Evolutionary conservation across 192 early-diverging fungal genomes (phyloP), one percentile per base, ranked within the genome.

Genomic region (Pilaira anomala): DNA sequence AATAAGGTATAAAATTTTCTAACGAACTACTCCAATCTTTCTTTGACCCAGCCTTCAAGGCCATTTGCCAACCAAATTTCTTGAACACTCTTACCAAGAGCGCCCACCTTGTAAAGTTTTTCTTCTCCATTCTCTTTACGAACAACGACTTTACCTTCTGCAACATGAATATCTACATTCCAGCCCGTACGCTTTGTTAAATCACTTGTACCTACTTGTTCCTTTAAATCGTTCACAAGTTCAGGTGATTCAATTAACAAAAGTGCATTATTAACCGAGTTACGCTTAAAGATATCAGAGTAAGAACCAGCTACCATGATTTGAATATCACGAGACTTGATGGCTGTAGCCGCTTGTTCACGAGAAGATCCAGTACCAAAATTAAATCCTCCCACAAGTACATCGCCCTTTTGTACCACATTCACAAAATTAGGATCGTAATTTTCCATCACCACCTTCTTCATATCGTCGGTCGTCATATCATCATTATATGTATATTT

Each of bases 401-500:
- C 83, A 66, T 97, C 93, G 39, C 85, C 85, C 60, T 80, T 49
- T 49, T 82, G 64, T 25, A 92, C 84, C 48, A 85, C 63, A 29
- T 76, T 75, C 19, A 87, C 82, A 70, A 99, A 99, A 12, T 83
- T 73, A 26, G 90, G 86, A 73, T 99, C 97, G 73, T 99, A 99
- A 74, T 99, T 99, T 73, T 96, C 93, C 97, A 99, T 99, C 46
- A 91, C 97, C 1, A 99, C 93, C 71, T 89, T 78, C 46, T 85
- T 86, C 97, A 98, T 98, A 28, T 86, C 81, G 51, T 92, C 93
- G 7, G 86, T 81, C 8, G 87, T 83, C 71, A 99, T 86, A 64
- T 97, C 93, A 71, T 99, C 97, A 67, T 93, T 87, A 70, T 99
- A 99, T 3, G 95, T 99, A 79, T 97, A 99, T 69, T 95, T 96